A percentile compares a stretch with the other conserved stretches of the same genome.
Conservation (phyloP, 2,329 filamentous ascomycete species). For the Penicillium occitanis region DNA sequence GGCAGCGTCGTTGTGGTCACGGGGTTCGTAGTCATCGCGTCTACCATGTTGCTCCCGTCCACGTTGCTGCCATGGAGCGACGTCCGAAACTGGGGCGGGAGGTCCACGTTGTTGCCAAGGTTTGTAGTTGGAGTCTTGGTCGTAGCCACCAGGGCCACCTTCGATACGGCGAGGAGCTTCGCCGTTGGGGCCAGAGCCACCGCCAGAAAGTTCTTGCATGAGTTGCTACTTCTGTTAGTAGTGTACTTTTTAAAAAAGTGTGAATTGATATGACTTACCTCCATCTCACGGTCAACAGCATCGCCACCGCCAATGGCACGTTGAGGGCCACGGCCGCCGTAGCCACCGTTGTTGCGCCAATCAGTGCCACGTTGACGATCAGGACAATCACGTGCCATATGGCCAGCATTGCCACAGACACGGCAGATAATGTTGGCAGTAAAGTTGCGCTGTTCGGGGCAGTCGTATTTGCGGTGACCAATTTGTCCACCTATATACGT, state of each 20-base stretch:
- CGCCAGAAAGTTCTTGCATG: constrained; percentile 93
- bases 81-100: constrained; percentile 61
- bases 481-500: constrained; percentile 73
- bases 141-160: constrained; percentile 68
- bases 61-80: constrained; percentile 72
- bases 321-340: constrained; percentile 47
- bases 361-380: constrained; percentile 86
- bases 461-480: constrained; percentile 97
- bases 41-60: constrained; percentile 55
- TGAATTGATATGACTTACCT: constrained; percentile 60
- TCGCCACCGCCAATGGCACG: constrained; percentile 74
- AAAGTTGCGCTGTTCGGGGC: constrained; percentile 94
- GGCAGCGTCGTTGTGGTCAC: constrained; percentile 41
- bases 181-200: constrained; percentile 60
- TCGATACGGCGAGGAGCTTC: constrained; percentile 78
- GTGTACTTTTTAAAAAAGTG: constrained; percentile 22
- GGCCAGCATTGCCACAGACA: constrained; percentile 94
- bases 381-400: constrained; percentile 97
- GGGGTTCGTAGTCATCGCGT: constrained; percentile 47
- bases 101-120: constrained; percentile 82
- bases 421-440: constrained; percentile 99
- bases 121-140: constrained; percentile 61
- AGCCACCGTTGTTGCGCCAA: constrained; percentile 76
- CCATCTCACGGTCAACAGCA: constrained; percentile 89
- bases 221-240: constrained; percentile 68